phyloP scores from a whole-genome alignment of 2,329 filamentous ascomycete genomes.

The Dactylellina haptotyla region DNA sequence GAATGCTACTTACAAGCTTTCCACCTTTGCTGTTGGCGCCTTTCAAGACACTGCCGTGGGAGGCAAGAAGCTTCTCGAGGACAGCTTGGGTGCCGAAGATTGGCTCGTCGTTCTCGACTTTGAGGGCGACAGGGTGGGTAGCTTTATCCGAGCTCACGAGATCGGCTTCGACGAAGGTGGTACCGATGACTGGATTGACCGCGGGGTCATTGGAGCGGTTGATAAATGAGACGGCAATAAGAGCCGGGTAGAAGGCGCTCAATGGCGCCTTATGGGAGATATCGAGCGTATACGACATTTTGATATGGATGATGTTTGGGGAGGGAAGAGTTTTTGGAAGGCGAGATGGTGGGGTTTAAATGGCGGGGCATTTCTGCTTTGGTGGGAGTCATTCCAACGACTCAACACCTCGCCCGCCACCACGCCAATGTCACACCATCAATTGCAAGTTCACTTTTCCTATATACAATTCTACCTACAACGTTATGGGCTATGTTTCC shows the following conservation, averaged over 20 bases:
- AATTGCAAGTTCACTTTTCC: no score
- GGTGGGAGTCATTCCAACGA: slow-evolving; percentile 38
- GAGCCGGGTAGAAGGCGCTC: slow-evolving; percentile 56
- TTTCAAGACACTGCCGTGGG: slow-evolving; percentile 53
- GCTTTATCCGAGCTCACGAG: slow-evolving; percentile 55
- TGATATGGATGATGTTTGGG: slow-evolving; percentile 4
- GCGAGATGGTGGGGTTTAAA: slow-evolving; percentile 29
- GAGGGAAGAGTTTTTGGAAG: slow-evolving; percentile 16
- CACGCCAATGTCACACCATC: slow-evolving; percentile 1
- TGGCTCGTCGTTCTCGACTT: slow-evolving; percentile 56
- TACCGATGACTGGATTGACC: slow-evolving; percentile 54
- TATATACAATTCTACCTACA: no score
- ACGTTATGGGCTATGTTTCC: no score
- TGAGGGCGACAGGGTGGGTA: slow-evolving; percentile 56
- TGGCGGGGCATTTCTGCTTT: slow-evolving; percentile 23
- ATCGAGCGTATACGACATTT: slow-evolving; percentile 48
- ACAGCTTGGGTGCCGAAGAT: slow-evolving; percentile 56
- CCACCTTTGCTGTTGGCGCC: slow-evolving; percentile 54
- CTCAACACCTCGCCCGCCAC: slow-evolving; percentile 5
- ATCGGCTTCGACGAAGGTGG: slow-evolving; percentile 56
- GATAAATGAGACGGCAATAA: slow-evolving; percentile 56
- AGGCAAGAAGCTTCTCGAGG: slow-evolving; percentile 56
- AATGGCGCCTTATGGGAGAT: slow-evolving; percentile 49
- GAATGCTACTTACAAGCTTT: slow-evolving; percentile 16
- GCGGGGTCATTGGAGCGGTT: slow-evolving; percentile 53